Evolutionary conservation across 495 filamentous ascomycete genomes (phyloP).

Genomic region (Penicillium dipodomyicola): DNA sequence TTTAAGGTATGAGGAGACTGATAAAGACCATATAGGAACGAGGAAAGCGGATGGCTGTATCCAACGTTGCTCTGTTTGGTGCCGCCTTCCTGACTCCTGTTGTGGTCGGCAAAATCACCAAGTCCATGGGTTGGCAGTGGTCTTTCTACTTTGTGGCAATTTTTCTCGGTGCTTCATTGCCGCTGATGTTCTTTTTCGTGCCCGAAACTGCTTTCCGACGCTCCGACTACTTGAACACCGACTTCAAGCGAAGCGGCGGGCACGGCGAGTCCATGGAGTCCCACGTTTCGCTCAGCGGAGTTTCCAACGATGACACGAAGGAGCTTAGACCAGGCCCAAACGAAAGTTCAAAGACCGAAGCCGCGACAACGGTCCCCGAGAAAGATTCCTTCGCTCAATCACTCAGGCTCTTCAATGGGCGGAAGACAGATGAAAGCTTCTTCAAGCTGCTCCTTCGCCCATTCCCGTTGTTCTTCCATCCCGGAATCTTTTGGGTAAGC

Average conservation of each 20-base stretch:
- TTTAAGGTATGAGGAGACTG: slow-evolving; percentile 3
- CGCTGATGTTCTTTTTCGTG: slow-evolving; percentile 70
- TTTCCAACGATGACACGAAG: slow-evolving; percentile 18
- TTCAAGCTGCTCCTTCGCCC: slow-evolving; percentile 60
- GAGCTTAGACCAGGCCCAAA: slow-evolving; percentile 9
- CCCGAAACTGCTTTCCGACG: slow-evolving; percentile 82
- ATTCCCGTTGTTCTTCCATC: slow-evolving; percentile 70
- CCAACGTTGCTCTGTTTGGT: slow-evolving; percentile 85
- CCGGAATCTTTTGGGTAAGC: slow-evolving; percentile 74
- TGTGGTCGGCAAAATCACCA: slow-evolving; percentile 80
- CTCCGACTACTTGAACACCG: slow-evolving; percentile 60
- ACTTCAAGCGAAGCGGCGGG: slow-evolving; percentile 38
- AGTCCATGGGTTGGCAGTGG: slow-evolving; percentile 72
- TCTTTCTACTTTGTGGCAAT: slow-evolving; percentile 72
- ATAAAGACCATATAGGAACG: slow-evolving; percentile 53
- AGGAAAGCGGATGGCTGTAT: slow-evolving; percentile 85
- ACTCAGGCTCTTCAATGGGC: slow-evolving; percentile 73
- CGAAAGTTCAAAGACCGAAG: slow-evolving; percentile 14
- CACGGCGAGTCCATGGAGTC: slow-evolving; percentile 17
- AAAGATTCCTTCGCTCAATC: slow-evolving; percentile 54
- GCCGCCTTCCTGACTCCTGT: slow-evolving; percentile 92
- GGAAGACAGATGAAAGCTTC: slow-evolving; percentile 66
- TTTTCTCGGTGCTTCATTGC: slow-evolving; percentile 60
- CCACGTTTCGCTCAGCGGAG: slow-evolving; percentile 9
- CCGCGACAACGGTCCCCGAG: slow-evolving; percentile 18